A percentile compares a stretch with the other conserved stretches of the same genome.
These are phyloP conservation scores for Paramecium primaurelia DNA, from an alignment of 73 alveolate genomes.

Conservation along the genomic window DNA sequence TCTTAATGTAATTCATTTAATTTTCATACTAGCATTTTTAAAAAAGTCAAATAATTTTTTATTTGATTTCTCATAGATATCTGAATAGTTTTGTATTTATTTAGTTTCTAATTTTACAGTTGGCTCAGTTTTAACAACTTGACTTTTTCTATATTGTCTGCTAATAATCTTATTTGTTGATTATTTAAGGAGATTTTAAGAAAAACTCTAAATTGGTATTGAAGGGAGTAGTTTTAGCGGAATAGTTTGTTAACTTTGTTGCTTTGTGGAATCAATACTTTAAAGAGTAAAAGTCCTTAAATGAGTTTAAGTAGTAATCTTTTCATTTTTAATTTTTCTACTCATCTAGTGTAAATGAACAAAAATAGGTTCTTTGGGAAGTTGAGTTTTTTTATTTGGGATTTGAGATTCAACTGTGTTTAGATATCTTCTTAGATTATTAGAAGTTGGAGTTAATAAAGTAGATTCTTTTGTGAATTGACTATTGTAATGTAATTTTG, in stretches of 20 bases:
- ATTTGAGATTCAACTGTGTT: background rate
- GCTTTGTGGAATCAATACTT: background rate
- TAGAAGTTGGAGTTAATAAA: background rate
- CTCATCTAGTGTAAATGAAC: slow-evolving; percentile 1
- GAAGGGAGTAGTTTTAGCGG: background rate
- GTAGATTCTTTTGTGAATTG: background rate
- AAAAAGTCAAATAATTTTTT: background rate
- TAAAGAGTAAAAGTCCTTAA: background rate
- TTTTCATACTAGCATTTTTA: background rate
- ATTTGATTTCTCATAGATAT: background rate
- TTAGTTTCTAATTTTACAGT: background rate
- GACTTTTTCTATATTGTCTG: background rate
- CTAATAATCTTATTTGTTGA: background rate
- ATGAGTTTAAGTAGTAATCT: background rate
- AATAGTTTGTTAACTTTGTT: background rate
- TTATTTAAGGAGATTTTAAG: background rate
- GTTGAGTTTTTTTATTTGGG: background rate
- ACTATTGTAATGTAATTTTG: background rate
- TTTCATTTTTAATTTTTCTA: slow-evolving; percentile 9
- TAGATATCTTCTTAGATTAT: background rate
- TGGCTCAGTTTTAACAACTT: background rate
- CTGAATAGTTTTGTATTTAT: background rate
- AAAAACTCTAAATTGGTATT: background rate
- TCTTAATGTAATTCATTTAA: slow-evolving; percentile 7
- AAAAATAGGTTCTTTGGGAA: background rate